Percentiles rank a stretch among this genome's conserved stretches.
phyloP scores from a whole-genome alignment of 805 yeast species.

The Suhomyces emberorum region DNA sequence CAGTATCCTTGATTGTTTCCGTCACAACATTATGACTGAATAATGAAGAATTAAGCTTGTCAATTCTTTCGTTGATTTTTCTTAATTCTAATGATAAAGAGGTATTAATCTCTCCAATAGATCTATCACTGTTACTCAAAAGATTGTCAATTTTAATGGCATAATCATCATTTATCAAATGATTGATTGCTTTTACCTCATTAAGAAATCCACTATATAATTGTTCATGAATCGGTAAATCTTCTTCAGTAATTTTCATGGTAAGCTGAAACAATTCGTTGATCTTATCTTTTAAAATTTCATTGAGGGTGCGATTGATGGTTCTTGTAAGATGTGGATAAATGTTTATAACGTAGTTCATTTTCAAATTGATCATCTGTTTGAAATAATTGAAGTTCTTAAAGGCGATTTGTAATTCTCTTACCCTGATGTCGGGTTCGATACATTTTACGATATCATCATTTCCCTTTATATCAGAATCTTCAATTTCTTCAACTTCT shows the following conservation, averaged over 20 bases:
- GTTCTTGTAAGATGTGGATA: constrained; percentile 19
- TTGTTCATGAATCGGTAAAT: constrained; percentile 32
- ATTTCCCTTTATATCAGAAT: neutral
- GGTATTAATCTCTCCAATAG: constrained; percentile 71
- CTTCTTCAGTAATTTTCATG: constrained; percentile 28
- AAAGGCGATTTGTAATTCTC: constrained; percentile 4
- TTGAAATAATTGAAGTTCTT: constrained; percentile 15
- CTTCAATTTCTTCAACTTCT: neutral
- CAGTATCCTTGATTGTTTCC: constrained; percentile 18
- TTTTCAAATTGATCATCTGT: constrained; percentile 11
- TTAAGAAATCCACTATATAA: constrained; percentile 30
- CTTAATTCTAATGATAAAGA: constrained; percentile 62
- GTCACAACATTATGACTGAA: constrained; percentile 23
- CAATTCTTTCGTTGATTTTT: constrained; percentile 47
- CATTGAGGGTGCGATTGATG: constrained; percentile 13
- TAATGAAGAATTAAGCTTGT: constrained; percentile 37
- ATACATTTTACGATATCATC: constrained; percentile 4
- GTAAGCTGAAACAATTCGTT: constrained; percentile 14
- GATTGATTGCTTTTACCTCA: constrained; percentile 34
- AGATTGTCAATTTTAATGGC: constrained; percentile 58
- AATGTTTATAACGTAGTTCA: constrained; percentile 17
- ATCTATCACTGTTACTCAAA: constrained; percentile 61
- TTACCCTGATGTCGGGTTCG: neutral
- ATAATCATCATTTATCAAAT: constrained; percentile 39
- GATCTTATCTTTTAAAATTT: constrained; percentile 16